These are phyloP conservation scores for Neofusicoccum ribis DNA, from an alignment of 2,329 filamentous ascomycete species.

Conservation along the genomic window DNA sequence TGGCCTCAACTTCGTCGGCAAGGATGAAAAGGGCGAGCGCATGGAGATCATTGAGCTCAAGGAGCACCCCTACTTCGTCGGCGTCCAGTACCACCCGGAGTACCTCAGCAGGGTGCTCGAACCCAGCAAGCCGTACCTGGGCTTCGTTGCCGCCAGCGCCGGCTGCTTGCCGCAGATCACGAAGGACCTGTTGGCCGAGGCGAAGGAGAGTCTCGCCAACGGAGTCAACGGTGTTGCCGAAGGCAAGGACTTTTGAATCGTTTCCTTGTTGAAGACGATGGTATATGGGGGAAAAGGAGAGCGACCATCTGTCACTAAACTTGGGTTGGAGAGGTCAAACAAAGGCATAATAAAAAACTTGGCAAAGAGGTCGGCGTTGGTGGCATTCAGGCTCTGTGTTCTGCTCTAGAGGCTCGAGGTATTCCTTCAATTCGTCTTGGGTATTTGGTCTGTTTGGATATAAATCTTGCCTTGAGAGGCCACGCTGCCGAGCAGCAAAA, in stretches of 20 bases:
- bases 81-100: conserved; percentile 87
- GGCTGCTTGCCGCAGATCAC: conserved; percentile 40
- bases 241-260: conserved; percentile 12
- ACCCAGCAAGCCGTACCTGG: conserved; percentile 75
- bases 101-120: conserved; percentile 74
- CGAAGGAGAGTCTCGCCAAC: neutral
- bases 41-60: conserved; percentile 84
- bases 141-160: conserved; percentile 77
- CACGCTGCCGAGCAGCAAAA: neutral
- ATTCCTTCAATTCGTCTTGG: neutral
- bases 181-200: neutral
- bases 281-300: too few relatives aligned
- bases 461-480: neutral
- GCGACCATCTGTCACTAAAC: neutral
- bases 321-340: neutral
- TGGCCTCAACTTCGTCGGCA: conserved; percentile 75
- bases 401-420: neutral
- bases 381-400: neutral
- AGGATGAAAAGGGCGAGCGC: conserved; percentile 73
- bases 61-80: conserved; percentile 82
- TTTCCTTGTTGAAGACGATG: neutral
- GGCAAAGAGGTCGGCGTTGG: neutral
- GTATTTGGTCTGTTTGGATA: neutral
- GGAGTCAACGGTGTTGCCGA: conserved; percentile 5
- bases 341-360: neutral